A percentile compares a stretch with the other conserved stretches of the same genome.
Conservation (phyloP, 192 early-diverging fungal genomes). For the Coemansia sp. region DNA sequence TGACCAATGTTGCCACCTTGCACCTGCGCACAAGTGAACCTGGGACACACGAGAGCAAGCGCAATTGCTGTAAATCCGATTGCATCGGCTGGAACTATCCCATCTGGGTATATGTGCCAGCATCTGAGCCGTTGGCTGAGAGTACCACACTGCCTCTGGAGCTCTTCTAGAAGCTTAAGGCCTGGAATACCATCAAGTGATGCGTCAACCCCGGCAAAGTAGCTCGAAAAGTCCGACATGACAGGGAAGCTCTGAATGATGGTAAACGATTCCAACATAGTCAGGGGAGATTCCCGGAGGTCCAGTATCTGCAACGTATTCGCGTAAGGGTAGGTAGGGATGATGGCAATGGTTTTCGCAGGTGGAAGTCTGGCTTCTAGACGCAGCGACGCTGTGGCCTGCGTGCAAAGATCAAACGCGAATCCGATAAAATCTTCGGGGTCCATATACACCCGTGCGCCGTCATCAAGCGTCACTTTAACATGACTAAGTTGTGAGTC, state of each 20-base stretch:
- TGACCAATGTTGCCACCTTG: not conserved
- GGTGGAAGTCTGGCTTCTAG: conserved; percentile 11
- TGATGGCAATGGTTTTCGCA: not conserved
- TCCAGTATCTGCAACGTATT: not conserved
- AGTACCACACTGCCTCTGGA: not conserved
- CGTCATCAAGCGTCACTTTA: not conserved
- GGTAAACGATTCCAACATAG: not conserved
- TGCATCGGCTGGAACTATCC: no score
- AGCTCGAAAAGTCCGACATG: not conserved
- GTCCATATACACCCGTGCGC: not conserved
- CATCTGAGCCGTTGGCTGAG: not conserved
- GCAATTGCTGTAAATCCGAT: not conserved
- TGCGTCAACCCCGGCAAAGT: not conserved
- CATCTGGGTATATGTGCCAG: not conserved
- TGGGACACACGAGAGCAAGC: not conserved
- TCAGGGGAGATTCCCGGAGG: not conserved
- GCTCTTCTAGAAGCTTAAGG: not conserved
- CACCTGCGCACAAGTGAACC: not conserved
- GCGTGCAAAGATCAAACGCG: not conserved
- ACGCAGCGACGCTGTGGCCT: not conserved
- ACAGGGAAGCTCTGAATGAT: not conserved
- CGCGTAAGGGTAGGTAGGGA: not conserved
- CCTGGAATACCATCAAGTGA: not conserved
- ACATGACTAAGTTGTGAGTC: not conserved
- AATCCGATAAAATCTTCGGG: not conserved